phyloP scores from a whole-genome alignment of 129 eudicot species.

The Chrysanthemum makinoi region DNA sequence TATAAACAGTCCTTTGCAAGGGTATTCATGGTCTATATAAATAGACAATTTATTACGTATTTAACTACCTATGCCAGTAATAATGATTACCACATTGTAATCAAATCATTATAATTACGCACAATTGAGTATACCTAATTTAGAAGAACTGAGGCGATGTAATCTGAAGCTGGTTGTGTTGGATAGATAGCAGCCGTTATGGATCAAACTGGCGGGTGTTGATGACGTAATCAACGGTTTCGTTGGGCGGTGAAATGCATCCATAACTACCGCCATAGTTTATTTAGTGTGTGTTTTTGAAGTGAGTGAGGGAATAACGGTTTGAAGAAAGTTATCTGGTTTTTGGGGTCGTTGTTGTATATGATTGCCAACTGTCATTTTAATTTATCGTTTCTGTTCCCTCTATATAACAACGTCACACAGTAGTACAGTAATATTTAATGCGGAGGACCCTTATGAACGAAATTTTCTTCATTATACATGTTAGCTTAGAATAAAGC shows the following conservation, averaged over 20 bases:
- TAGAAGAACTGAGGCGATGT: slow-evolving; percentile 25
- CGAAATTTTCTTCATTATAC: too few species aligned
- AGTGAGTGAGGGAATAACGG: slow-evolving; percentile 15
- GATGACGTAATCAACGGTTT: slow-evolving; percentile 24
- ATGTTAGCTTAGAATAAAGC: too few species aligned
- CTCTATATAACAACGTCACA: too few species aligned
- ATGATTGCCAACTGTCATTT: slow-evolving; percentile 24
- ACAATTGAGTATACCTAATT: slow-evolving; percentile 31
- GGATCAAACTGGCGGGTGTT: slow-evolving; percentile 12
- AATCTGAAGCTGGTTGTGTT: slow-evolving; percentile 19
- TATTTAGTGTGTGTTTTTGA: too few species aligned
- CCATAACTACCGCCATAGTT: slow-evolving; percentile 22
- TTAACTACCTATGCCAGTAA: too few species aligned
- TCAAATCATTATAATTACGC: too few species aligned
- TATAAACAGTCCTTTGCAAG: too few species aligned
- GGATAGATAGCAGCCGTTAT: slow-evolving; percentile 9
- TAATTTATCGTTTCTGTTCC: neutral
- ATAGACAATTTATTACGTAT: too few species aligned
- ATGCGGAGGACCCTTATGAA: too few species aligned
- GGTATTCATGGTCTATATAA: too few species aligned
- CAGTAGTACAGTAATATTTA: too few species aligned
- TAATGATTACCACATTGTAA: too few species aligned
- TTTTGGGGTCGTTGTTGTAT: slow-evolving; percentile 17
- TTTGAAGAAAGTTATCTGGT: slow-evolving; percentile 27
- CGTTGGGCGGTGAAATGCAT: slow-evolving; percentile 23